A percentile compares a stretch with the other conserved stretches of the same genome.
These are phyloP conservation scores for Saprolegnia diclina DNA, from an alignment of 352 stramenopile species.

Conservation along the genomic window DNA sequence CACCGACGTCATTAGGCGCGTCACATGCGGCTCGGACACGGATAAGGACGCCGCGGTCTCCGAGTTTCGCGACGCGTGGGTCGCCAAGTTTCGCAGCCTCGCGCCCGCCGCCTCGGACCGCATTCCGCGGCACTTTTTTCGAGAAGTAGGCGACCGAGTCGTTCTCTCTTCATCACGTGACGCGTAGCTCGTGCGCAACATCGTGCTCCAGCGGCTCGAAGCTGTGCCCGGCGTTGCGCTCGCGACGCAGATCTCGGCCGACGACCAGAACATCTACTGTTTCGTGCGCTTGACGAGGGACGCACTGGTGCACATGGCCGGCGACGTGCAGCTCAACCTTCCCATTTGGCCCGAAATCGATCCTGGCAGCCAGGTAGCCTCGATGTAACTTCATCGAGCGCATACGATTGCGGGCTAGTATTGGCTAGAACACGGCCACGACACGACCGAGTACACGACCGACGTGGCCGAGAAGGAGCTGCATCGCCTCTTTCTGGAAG, in stretches of 20 bases:
- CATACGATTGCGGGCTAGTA: conserved; percentile 27
- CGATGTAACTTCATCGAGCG: neutral
- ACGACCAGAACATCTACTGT: conserved; percentile 24
- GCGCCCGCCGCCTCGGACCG: conserved; percentile 41
- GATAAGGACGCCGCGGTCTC: conserved; percentile 39
- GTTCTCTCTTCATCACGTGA: neutral
- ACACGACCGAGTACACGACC: conserved; percentile 35
- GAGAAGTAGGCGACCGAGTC: conserved; percentile 29
- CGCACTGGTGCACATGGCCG: conserved; percentile 43
- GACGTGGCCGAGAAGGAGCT: conserved; percentile 56
- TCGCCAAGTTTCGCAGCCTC: conserved; percentile 58
- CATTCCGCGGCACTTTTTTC: conserved; percentile 47
- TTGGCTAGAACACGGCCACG: conserved; percentile 32
- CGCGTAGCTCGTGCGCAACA: conserved; percentile 45
- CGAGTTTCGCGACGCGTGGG: conserved; percentile 54
- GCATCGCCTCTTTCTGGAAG: conserved; percentile 60
- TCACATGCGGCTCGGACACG: conserved; percentile 43
- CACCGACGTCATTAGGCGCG: conserved; percentile 41
- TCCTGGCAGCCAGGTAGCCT: conserved; percentile 29
- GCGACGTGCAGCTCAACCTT: conserved; percentile 41
- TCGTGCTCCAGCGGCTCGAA: conserved; percentile 62
- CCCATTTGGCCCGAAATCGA: conserved; percentile 47
- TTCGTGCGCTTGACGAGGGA: conserved; percentile 14
- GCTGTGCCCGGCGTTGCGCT: conserved; percentile 41
- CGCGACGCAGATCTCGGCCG: conserved; percentile 29